These are phyloP conservation scores for Blastomyces parvus DNA, from an alignment of 2,329 filamentous ascomycete genomes.

Conservation along the genomic window DNA sequence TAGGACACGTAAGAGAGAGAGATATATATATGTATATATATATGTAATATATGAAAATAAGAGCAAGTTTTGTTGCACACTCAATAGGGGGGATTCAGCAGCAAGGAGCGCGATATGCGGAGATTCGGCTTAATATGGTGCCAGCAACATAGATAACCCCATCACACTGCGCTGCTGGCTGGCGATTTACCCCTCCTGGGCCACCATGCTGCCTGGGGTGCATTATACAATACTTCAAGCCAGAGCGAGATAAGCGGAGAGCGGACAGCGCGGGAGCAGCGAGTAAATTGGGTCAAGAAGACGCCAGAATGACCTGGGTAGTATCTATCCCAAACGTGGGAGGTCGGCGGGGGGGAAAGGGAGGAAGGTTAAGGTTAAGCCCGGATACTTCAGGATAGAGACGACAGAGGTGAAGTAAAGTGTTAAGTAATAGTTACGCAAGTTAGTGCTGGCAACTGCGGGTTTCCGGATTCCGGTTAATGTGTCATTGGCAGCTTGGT, in stretches of 20 bases:
- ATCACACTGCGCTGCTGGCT: neutral
- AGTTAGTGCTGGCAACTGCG: neutral
- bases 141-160: neutral
- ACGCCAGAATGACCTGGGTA: neutral
- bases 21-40: too few relatives aligned
- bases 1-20: neutral
- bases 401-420: neutral
- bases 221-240: neutral
- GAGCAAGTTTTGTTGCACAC: neutral
- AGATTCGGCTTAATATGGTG: neutral
- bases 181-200: neutral
- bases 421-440: neutral
- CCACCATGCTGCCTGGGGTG: neutral
- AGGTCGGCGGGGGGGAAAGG: neutral
- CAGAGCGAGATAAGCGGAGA: too few relatives aligned
- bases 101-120: neutral
- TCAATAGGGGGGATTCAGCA: neutral
- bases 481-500: too few relatives aligned
- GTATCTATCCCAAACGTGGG: neutral
- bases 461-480: neutral
- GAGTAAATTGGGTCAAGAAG: neutral
- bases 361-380: slow-evolving; percentile 5
- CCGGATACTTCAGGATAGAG: slow-evolving; percentile 6
- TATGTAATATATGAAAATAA: neutral
- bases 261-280: neutral